Evolutionary conservation across 495 filamentous ascomycete genomes (phyloP), one percentile per base, ranked within the genome.

Genomic region (Aspergillus bertholletiae): DNA sequence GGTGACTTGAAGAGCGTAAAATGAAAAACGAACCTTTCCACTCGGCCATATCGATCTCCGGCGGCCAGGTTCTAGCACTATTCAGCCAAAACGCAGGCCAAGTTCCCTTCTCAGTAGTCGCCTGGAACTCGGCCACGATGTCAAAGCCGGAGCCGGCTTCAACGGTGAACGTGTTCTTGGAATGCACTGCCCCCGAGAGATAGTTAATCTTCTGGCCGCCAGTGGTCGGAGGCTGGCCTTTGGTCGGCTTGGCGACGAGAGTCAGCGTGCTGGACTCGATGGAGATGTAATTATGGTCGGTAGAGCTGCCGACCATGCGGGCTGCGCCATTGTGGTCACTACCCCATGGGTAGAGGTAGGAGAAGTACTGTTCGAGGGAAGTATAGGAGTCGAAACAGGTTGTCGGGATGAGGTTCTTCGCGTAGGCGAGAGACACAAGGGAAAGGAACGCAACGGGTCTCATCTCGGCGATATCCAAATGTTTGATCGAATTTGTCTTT

Each of bases 51-150:
- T 85, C 81, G 34, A 84, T 71, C 73, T 84, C 82, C 0, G 82
- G 81, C 46, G 81, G 81, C 81, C 82, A 85, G 7, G 74, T 71
- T 13, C 75, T 56, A 2, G 77, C 79, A 0, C 72, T 79, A 20
- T 80, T 80, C 27, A 84, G 64, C 82, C 81, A 85, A 32, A 87
- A 81, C 4, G 82, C 82, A 5, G 81, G 80, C 81, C 81, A 84
- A 0, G 81, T 83, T 0, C 82, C 82, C 46, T 67, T 68, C 0
- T 67, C 66, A 1, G 75, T 76, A 1, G 80, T 70, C 0, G 82
- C 82, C 44, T 70, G 63, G 62, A 85, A 81, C 47, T 80, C 74
- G 40, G 54, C 65, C 1, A 55, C 49, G 35, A 68, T 63, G 46
- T 65, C 54, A 22, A 65, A 51, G 5, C 65, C 65, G 7, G 62